Evolutionary conservation across 2,329 filamentous ascomycete species (phyloP).

Genomic region (Chalara sp.): DNA sequence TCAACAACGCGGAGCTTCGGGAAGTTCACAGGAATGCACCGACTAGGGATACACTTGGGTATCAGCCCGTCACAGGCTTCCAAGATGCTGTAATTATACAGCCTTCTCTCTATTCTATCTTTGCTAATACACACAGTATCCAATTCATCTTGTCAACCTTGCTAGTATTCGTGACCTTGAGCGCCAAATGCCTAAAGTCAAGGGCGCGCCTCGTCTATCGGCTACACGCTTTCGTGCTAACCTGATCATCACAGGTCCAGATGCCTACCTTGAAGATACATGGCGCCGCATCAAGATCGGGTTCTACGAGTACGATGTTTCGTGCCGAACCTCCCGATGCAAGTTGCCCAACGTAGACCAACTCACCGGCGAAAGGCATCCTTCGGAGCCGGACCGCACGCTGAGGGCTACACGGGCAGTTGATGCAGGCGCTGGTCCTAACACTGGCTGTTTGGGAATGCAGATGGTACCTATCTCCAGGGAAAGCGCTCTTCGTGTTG

Average conservation of each 20-base stretch:
- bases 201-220: slow-evolving; percentile 45
- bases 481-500: slow-evolving; percentile 27
- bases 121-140: slow-evolving; percentile 46
- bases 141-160: slow-evolving; percentile 61
- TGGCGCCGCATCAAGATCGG: slow-evolving; percentile 55
- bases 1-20: slow-evolving; percentile 50
- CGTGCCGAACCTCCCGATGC: slow-evolving; percentile 62
- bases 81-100: slow-evolving; percentile 55
- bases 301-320: slow-evolving; percentile 49
- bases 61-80: slow-evolving; percentile 60
- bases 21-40: slow-evolving; percentile 57
- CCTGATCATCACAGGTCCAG: slow-evolving; percentile 58
- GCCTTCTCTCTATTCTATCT: background rate
- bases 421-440: slow-evolving; percentile 48
- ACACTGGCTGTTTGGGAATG: slow-evolving; percentile 56
- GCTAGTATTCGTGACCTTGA: slow-evolving; percentile 26
- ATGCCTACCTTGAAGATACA: slow-evolving; percentile 61
- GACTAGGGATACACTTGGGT: slow-evolving; percentile 48
- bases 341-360: slow-evolving; percentile 67
- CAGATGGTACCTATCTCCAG: slow-evolving; percentile 50
- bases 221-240: slow-evolving; percentile 64
- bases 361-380: slow-evolving; percentile 22
- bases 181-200: slow-evolving; percentile 44
- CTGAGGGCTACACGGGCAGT: slow-evolving; percentile 52
- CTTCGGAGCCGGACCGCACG: slow-evolving; percentile 50